Evolutionary conservation across 441 rosid species (phyloP), one percentile per base, ranked within the genome.

Genomic region (Populus trichocarpa): DNA sequence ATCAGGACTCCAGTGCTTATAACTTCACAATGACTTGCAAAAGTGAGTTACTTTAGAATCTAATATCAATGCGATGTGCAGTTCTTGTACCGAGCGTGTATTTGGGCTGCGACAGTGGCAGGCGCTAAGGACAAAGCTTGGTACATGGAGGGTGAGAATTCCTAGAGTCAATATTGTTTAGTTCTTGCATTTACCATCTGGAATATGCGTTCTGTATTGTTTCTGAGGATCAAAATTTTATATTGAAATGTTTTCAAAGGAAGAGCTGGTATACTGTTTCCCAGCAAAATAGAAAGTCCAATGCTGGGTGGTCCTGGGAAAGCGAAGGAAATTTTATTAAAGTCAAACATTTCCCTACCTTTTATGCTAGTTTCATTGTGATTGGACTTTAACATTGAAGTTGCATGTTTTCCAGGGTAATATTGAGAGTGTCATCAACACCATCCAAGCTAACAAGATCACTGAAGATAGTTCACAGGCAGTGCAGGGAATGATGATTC

Each of bases 401-500:
- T 33, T 2, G 13, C 50, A 18, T 33, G 23, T 83, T 79, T 78
- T 80, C 83, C 86, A 95, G 99, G 93, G 87, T 14, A 93, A 95
- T 81, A 83, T 97, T 83, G 79, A 87, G 28, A 89, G 81, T 77
- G 88, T 97, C 73, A 92, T 97, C 78, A 86, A 74, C 85, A 93
- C 99, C 84, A 90, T 95, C 69, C 93, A 93, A 82, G 90, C 97
- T 2, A 95, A 89, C 92, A 97, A 95, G 92, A 80, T 88, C 72
- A 86, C 92, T 2, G 97, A 97, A 81, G 99, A 95, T 72, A 87
- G 90, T 64, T 75, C 95, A 36, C 98, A 88, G 80, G 87, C 92
- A 32, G 83, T 78, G 72, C 95, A 95, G 85, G 97, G 97, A 20
- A 36, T 90, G 79, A 57, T 71, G 73, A 86, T 85, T 83, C 97